A percentile compares a stretch with the other conserved stretches of the same genome.
Conservation (phyloP, 257 asterid genomes). For the Nemophila menziesii region DNA sequence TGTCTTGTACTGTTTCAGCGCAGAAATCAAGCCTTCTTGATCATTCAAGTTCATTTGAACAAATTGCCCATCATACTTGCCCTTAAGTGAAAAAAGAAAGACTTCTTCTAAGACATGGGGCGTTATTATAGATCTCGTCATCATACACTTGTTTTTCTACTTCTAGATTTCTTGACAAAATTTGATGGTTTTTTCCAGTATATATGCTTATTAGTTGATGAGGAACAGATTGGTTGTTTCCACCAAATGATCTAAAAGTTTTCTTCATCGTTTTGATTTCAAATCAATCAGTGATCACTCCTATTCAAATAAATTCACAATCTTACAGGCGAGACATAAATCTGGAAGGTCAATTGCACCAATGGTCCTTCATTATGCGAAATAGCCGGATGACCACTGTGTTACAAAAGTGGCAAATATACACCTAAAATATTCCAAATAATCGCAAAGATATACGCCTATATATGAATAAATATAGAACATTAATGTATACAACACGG, state of each 20-base stretch:
- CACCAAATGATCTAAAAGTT: conserved; percentile 53
- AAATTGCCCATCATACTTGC: conserved; percentile 37
- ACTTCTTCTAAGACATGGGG: conserved; percentile 78
- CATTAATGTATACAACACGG: no score
- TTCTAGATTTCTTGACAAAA: conserved; percentile 29
- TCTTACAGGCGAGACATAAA: no score
- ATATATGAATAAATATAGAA: no score
- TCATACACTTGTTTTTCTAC: conserved; percentile 37
- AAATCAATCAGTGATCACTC: conserved; percentile 23
- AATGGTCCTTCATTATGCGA: no score
- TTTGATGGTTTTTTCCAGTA: conserved; percentile 42
- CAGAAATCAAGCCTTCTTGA: conserved; percentile 28
- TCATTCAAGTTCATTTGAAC: conserved; percentile 31
- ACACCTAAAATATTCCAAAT: no score
- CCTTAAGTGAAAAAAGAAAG: conserved; percentile 72
- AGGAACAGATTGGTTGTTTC: conserved; percentile 38
- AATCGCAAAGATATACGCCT: no score
- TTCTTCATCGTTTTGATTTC: conserved; percentile 62
- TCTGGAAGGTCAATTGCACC: no score
- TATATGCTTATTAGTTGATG: conserved; percentile 54
- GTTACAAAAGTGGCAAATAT: no score
- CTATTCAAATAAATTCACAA: no score
- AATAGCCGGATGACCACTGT: no score
- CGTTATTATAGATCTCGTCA: conserved; percentile 21
- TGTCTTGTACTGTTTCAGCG: conserved; percentile 25